phyloP scores from a whole-genome alignment of 129 eudicot species.

The Lactuca sativa region DNA sequence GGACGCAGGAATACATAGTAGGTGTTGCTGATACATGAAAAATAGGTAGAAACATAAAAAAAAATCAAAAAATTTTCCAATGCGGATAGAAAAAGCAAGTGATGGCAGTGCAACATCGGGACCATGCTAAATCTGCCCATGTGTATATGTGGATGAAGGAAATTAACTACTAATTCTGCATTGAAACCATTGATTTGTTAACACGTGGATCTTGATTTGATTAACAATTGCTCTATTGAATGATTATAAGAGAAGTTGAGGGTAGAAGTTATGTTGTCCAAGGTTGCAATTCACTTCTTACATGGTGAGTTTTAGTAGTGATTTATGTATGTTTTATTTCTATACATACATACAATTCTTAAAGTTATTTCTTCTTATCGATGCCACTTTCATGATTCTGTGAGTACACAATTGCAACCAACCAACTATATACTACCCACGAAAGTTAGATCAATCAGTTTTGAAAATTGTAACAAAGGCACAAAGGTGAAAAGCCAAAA shows the following conservation, averaged over 20 bases:
- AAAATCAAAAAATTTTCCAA: no score
- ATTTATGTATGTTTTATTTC: not conserved
- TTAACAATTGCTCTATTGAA: not conserved
- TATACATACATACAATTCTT: not conserved
- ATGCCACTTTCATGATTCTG: not conserved
- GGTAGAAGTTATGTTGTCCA: constrained; percentile 86
- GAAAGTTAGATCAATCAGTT: constrained; percentile 74
- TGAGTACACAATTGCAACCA: constrained; percentile 54
- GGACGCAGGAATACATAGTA: no score
- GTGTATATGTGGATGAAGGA: not conserved
- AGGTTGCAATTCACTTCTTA: constrained; percentile 86
- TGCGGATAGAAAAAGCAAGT: no score
- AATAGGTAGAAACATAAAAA: no score
- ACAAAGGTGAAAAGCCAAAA: no score
- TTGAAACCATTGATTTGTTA: not conserved
- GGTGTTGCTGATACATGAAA: no score
- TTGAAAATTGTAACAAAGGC: constrained; percentile 40
- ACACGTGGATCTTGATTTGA: constrained; percentile 11
- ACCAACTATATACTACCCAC: constrained; percentile 59
- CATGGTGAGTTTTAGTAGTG: constrained; percentile 48
- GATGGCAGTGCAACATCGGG: no score
- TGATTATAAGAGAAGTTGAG: constrained; percentile 73
- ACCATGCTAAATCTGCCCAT: no score
- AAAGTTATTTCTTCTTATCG: constrained; percentile 14
- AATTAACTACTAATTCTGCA: constrained; percentile 3